These are phyloP conservation scores for Xylogone sp. DNA, from an alignment of 2,329 filamentous ascomycete genomes.

Conservation along the genomic window DNA sequence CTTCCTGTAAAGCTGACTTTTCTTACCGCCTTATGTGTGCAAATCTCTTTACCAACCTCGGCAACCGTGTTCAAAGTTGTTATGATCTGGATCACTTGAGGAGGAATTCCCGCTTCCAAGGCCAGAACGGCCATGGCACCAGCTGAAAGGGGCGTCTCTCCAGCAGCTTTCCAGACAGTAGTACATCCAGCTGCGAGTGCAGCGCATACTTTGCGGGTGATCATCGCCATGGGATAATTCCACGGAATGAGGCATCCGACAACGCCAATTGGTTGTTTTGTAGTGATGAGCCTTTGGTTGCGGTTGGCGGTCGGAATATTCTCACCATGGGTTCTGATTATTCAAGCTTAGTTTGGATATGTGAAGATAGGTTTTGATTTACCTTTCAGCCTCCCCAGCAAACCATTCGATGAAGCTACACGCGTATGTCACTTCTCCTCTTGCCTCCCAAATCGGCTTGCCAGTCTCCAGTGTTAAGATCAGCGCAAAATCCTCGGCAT, in stretches of 20 bases:
- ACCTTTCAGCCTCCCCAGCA: conserved; percentile 48
- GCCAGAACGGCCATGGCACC: conserved; percentile 74
- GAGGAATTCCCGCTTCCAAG: conserved; percentile 69
- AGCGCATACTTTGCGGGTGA: conserved; percentile 41
- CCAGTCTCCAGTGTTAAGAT: conserved; percentile 69
- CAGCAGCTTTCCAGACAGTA: conserved; percentile 81
- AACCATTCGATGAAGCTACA: conserved; percentile 62
- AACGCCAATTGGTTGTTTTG: conserved; percentile 1
- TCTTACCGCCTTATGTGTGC: conserved; percentile 30
- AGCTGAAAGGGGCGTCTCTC: conserved; percentile 70
- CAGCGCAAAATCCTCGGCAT: conserved; percentile 54
- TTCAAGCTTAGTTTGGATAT: neutral
- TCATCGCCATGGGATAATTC: conserved; percentile 52
- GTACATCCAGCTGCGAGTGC: conserved; percentile 79
- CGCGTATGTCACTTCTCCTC: conserved; percentile 55
- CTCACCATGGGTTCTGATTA: neutral
- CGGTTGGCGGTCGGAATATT: neutral
- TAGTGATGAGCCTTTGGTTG: neutral
- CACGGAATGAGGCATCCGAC: neutral
- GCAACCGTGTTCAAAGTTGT: conserved; percentile 34
- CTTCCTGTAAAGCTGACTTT: conserved; percentile 63
- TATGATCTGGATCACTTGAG: conserved; percentile 67
- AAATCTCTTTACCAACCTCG: conserved; percentile 38
- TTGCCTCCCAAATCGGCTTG: conserved; percentile 59
- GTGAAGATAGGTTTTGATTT: conserved; percentile 26